These are phyloP conservation scores for Rhizopogon vulgaris DNA, from an alignment of 768 basidiomycete genomes.

Conservation along the genomic window DNA sequence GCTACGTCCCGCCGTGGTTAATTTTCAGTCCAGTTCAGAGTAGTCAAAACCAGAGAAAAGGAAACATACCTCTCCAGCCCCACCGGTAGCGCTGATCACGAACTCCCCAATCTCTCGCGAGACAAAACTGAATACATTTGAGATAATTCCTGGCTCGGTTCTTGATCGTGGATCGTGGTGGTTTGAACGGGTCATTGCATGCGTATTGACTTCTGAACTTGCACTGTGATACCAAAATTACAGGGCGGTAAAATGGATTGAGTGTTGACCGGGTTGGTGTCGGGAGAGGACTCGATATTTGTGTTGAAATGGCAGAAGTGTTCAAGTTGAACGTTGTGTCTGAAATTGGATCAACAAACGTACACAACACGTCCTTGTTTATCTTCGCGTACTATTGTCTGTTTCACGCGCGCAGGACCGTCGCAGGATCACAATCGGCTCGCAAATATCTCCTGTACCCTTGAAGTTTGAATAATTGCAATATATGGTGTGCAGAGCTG, in stretches of 20 bases:
- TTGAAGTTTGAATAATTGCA: too few relatives aligned
- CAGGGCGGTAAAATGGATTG: neutral
- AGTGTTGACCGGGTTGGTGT: constrained; percentile 2
- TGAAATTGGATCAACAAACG: constrained; percentile 6
- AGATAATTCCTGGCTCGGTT: constrained; percentile 36
- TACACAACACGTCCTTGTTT: constrained; percentile 11
- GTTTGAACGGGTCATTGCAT: neutral
- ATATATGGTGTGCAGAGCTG: too few relatives aligned
- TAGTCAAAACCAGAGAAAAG: neutral
- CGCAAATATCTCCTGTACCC: too few relatives aligned
- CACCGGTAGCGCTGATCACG: constrained; percentile 54
- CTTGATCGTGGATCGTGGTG: neutral
- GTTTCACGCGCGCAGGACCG: too few relatives aligned
- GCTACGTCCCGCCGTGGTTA: constrained; percentile 3
- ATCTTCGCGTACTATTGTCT: neutral
- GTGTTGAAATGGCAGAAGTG: neutral
- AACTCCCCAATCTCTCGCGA: constrained; percentile 69
- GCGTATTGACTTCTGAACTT: neutral
- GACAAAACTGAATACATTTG: constrained; percentile 64
- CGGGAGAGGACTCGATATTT: neutral
- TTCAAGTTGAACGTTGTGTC: neutral
- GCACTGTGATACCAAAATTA: neutral
- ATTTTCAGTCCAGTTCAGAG: constrained; percentile 7
- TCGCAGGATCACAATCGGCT: too few relatives aligned
- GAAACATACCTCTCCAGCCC: neutral